Evolutionary conservation across 495 filamentous ascomycete genomes (phyloP).

Genomic region (Xylaria sp.): DNA sequence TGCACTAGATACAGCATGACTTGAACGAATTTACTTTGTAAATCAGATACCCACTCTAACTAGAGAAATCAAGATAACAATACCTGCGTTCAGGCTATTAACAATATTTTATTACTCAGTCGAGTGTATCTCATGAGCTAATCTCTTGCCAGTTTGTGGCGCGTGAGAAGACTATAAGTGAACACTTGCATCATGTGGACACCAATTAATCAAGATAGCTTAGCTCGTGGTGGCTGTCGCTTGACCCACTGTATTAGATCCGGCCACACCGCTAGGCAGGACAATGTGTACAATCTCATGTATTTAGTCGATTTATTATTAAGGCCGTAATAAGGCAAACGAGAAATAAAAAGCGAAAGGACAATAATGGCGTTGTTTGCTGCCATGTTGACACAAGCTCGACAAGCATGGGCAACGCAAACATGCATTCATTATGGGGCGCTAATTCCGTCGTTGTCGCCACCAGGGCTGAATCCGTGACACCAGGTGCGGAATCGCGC

Average conservation of each 20-base stretch:
- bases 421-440: background rate
- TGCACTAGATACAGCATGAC: background rate
- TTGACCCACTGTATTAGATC: slow-evolving; percentile 15
- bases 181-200: slow-evolving; percentile 24
- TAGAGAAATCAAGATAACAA: background rate
- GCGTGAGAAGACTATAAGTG: slow-evolving; percentile 8
- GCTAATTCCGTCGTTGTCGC: slow-evolving; percentile 1
- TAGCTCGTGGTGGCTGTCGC: slow-evolving; percentile 21
- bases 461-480: slow-evolving; percentile 16
- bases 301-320: background rate
- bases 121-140: slow-evolving; percentile 14
- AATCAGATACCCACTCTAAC: background rate
- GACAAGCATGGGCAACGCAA: background rate
- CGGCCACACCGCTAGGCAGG: background rate
- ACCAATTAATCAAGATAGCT: background rate
- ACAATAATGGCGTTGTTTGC: background rate
- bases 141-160: slow-evolving; percentile 16
- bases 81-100: background rate
- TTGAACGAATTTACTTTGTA: background rate
- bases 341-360: background rate
- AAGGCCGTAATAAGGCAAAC: background rate
- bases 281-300: slow-evolving; percentile 13
- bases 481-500: background rate
- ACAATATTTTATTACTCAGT: background rate
- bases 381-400: background rate